These are phyloP conservation scores for Pyrus pyrifolia DNA, from an alignment of 306 rosid species.

Conservation along the genomic window DNA sequence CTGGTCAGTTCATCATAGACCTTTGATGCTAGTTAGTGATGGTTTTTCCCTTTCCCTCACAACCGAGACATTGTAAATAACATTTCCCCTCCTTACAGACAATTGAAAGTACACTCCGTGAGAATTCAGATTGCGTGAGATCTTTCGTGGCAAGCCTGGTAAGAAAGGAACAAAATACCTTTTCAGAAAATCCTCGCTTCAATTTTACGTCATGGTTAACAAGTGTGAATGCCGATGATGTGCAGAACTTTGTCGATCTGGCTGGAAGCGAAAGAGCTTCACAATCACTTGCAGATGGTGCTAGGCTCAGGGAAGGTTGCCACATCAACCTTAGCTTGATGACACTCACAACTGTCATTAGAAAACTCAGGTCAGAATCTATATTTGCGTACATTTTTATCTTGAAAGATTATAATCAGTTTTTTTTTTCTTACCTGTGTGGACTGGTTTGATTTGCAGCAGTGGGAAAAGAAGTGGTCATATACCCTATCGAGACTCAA, in stretches of 20 bases:
- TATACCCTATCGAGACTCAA: conserved; percentile 95
- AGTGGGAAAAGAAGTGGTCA: conserved; percentile 91
- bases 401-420: background rate
- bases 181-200: conserved; percentile 1
- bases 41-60: background rate
- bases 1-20: conserved; percentile 46
- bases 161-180: conserved; percentile 14
- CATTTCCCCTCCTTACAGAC: conserved; percentile 44
- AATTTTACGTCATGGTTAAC: background rate
- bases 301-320: conserved; percentile 98
- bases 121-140: conserved; percentile 75
- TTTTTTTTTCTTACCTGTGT: conserved; percentile 2
- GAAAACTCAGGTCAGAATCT: conserved; percentile 84
- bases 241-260: conserved; percentile 94
- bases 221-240: background rate
- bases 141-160: conserved; percentile 97
- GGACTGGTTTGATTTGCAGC: conserved; percentile 36
- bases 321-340: conserved; percentile 98
- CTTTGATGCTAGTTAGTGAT: conserved; percentile 5
- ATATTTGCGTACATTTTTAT: background rate
- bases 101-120: conserved; percentile 84
- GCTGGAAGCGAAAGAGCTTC: conserved; percentile 99
- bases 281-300: conserved; percentile 94
- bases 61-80: background rate
- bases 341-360: conserved; percentile 99